These are phyloP conservation scores for Exophiala sp. DNA, from an alignment of 2,329 filamentous ascomycete genomes.

Conservation along the genomic window DNA sequence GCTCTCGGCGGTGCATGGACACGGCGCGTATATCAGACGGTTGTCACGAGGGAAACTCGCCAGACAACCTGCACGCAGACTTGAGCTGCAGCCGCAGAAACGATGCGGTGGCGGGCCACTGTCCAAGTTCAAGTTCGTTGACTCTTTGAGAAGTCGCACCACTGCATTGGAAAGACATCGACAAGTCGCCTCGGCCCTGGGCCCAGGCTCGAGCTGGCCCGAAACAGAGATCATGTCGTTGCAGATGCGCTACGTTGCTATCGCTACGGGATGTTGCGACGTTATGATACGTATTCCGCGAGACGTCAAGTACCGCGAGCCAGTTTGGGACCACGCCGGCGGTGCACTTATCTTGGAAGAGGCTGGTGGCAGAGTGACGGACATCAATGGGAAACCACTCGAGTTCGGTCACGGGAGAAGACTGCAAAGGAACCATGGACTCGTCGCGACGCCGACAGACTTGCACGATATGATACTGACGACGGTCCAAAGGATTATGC, in stretches of 20 bases:
- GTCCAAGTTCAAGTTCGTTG: not conserved
- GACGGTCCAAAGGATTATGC: not conserved
- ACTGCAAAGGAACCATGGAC: conserved; percentile 39
- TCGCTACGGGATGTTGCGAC: conserved; percentile 50
- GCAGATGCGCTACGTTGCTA: conserved; percentile 53
- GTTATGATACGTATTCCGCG: conserved; percentile 49
- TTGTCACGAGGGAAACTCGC: conserved; percentile 37
- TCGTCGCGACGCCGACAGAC: conserved; percentile 35
- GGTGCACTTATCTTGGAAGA: conserved; percentile 52
- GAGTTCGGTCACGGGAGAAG: conserved; percentile 46
- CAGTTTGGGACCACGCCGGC: conserved; percentile 57
- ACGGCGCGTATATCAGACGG: conserved; percentile 39
- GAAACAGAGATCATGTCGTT: conserved; percentile 51
- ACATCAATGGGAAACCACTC: conserved; percentile 49
- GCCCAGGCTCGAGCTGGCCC: conserved; percentile 46
- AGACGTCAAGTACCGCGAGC: conserved; percentile 45
- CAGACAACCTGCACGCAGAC: conserved; percentile 32
- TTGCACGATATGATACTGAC: not conserved
- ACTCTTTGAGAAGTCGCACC: not conserved
- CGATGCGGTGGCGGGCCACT: not conserved
- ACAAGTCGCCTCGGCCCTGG: conserved; percentile 29
- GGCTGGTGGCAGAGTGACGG: conserved; percentile 49
- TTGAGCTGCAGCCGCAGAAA: conserved; percentile 33
- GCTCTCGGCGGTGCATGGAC: conserved; percentile 47
- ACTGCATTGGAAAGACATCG: not conserved